Evolutionary conservation across 192 early-diverging fungal species (phyloP).

Genomic region (Jimgerdemannia lactiflua): DNA sequence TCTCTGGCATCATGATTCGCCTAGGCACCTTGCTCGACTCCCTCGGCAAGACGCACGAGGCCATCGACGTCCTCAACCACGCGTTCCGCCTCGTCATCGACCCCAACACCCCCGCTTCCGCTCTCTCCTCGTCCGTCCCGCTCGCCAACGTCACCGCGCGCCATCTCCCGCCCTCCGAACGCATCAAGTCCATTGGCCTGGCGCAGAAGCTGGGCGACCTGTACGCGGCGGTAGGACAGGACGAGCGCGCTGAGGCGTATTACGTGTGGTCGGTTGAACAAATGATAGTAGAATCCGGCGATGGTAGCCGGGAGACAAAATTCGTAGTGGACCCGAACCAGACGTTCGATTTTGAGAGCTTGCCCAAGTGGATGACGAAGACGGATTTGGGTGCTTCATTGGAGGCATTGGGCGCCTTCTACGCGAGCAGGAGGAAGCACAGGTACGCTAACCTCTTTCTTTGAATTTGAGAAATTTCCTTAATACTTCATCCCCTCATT

Average conservation of each 20-base stretch:
- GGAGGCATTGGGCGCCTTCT: conserved; percentile 52
- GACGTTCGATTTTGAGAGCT: conserved; percentile 40
- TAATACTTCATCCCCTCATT: not conserved
- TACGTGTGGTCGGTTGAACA: conserved; percentile 58
- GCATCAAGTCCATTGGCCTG: conserved; percentile 43
- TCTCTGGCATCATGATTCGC: conserved; percentile 61
- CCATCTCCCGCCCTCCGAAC: conserved; percentile 30
- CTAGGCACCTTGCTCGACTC: conserved; percentile 44
- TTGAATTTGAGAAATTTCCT: not conserved
- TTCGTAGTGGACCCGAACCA: conserved; percentile 15
- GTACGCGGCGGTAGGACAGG: conserved; percentile 29
- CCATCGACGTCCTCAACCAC: conserved; percentile 41
- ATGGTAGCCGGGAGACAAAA: conserved; percentile 1
- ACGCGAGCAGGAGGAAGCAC: conserved; percentile 44
- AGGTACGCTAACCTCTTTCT: conserved; percentile 15
- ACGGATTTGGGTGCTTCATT: conserved; percentile 52
- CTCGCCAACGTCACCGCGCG: conserved; percentile 6
- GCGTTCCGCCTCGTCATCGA: conserved; percentile 36
- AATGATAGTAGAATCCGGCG: conserved; percentile 24
- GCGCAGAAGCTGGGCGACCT: conserved; percentile 58
- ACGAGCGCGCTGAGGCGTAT: conserved; percentile 51
- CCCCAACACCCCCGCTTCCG: not conserved
- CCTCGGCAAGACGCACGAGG: conserved; percentile 37
- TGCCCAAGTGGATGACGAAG: conserved; percentile 52
- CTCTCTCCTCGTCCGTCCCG: not conserved